Conservation (phyloP, 495 filamentous ascomycete genomes). For the Talaromyces stipitatus region DNA sequence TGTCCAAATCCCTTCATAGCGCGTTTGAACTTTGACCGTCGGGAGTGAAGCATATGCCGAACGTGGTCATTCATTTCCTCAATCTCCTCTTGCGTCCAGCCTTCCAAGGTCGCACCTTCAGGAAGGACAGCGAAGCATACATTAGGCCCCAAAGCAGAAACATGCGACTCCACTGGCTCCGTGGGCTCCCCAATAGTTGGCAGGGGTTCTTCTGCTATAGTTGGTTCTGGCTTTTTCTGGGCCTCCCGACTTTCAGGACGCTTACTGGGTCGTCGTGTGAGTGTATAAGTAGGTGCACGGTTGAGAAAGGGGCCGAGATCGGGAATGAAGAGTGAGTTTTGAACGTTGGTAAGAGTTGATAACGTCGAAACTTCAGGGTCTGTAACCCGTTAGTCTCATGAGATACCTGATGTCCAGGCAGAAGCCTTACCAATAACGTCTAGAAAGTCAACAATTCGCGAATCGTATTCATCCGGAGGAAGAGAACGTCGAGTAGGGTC, state of each 20-base stretch:
- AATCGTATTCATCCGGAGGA: constrained; percentile 38
- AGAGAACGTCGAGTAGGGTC: constrained; percentile 13
- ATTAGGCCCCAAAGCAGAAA: constrained; percentile 23
- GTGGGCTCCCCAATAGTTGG: constrained; percentile 17
- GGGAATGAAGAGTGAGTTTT: constrained; percentile 70
- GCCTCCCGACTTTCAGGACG: constrained; percentile 13
- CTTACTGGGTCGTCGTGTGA: constrained; percentile 42
- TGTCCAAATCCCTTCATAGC: constrained; percentile 66
- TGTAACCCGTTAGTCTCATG: constrained; percentile 14
- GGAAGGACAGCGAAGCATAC: constrained; percentile 36
- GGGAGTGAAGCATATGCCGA: constrained; percentile 73
- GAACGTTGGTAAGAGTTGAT: constrained; percentile 69
- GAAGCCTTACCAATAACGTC: constrained; percentile 62
- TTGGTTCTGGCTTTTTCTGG: constrained; percentile 24
- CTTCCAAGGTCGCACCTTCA: constrained; percentile 54
- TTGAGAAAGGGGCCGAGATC: constrained; percentile 61
- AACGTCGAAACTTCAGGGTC: constrained; percentile 70
- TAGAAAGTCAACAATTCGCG: constrained; percentile 58
- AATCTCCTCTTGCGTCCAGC: constrained; percentile 63
- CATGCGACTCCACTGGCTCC: constrained; percentile 21
- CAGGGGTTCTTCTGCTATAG: constrained; percentile 17
- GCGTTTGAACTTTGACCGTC: constrained; percentile 65
- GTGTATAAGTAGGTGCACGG: constrained; percentile 62
- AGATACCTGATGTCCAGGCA: not conserved
- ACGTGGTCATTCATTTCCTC: constrained; percentile 72